Evolutionary conservation across 345 rosid species (phyloP).

Genomic region (Salix suchowensis): DNA sequence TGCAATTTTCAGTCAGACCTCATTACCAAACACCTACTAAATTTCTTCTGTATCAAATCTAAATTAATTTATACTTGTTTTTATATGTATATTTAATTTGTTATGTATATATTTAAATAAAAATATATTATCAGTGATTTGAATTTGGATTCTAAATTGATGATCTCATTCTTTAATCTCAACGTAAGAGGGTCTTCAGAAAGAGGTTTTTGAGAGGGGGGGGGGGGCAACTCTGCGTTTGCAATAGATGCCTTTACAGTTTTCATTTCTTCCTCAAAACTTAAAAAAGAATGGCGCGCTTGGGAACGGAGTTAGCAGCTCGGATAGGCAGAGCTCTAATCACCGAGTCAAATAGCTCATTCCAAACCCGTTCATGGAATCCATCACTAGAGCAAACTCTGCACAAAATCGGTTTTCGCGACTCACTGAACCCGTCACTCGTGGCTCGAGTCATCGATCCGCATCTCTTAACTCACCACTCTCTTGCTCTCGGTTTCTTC

Average conservation of each 20-base stretch:
- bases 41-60: too few relatives aligned
- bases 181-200: too few relatives aligned
- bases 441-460: conserved; percentile 81
- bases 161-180: too few relatives aligned
- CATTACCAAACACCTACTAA: too few relatives aligned
- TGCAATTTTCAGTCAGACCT: too few relatives aligned
- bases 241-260: not conserved
- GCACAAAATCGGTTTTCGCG: conserved; percentile 48
- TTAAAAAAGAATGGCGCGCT: conserved; percentile 16
- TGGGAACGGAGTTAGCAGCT: conserved; percentile 46
- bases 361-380: conserved; percentile 54
- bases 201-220: too few relatives aligned
- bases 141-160: too few relatives aligned
- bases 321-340: conserved; percentile 63
- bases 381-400: conserved; percentile 61
- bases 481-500: conserved; percentile 88
- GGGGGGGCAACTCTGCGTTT: too few relatives aligned
- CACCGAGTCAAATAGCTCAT: conserved; percentile 37
- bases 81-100: too few relatives aligned
- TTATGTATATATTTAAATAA: too few relatives aligned
- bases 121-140: too few relatives aligned
- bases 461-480: conserved; percentile 54
- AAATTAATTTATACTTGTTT: too few relatives aligned
- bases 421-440: conserved; percentile 49
- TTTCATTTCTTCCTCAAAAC: not conserved